These are phyloP conservation scores for Cladobotryum mycophilum DNA, from an alignment of 2,329 filamentous ascomycete species.

Conservation along the genomic window DNA sequence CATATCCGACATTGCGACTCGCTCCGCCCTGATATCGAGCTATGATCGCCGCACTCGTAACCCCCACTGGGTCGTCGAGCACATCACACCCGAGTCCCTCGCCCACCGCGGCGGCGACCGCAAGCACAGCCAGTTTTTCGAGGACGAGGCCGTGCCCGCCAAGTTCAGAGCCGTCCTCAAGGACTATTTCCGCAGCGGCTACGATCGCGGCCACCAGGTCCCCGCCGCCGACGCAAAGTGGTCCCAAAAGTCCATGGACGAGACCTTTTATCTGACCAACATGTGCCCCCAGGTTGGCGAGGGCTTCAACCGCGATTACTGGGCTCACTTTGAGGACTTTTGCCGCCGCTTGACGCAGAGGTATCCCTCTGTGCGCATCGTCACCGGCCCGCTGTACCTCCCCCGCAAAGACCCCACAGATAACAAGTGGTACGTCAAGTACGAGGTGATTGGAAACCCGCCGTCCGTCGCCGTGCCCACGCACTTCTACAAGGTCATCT, in stretches of 20 bases:
- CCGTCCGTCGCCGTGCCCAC: constrained; percentile 94
- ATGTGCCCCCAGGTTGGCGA: constrained; percentile 99
- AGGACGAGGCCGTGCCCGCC: constrained; percentile 72
- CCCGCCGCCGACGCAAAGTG: constrained; percentile 95
- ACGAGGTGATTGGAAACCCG: constrained; percentile 91
- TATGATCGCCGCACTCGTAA: constrained; percentile 90
- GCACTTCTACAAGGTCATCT: constrained; percentile 99
- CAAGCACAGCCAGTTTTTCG: constrained; percentile 73
- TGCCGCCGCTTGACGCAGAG: constrained; percentile 72
- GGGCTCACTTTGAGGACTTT: constrained; percentile 98
- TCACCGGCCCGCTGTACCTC: constrained; percentile 90
- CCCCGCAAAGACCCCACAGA: constrained; percentile 75
- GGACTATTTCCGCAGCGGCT: constrained; percentile 93
- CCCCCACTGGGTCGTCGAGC: constrained; percentile 90
- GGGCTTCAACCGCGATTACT: constrained; percentile 98
- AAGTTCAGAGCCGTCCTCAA: constrained; percentile 85
- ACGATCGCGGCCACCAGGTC: constrained; percentile 94
- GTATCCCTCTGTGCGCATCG: constrained; percentile 84
- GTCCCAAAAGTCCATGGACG: constrained; percentile 90
- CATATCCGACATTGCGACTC: constrained; percentile 71
- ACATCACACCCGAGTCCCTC: constrained; percentile 87
- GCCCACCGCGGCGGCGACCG: constrained; percentile 70
- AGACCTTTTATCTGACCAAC: constrained; percentile 87
- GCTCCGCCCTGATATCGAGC: constrained; percentile 72
- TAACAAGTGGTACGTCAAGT: constrained; percentile 90